Evolutionary conservation across 2,329 filamentous ascomycete species (phyloP), one percentile per base, ranked within the genome.

Genomic region (Botryotinia calthae): DNA sequence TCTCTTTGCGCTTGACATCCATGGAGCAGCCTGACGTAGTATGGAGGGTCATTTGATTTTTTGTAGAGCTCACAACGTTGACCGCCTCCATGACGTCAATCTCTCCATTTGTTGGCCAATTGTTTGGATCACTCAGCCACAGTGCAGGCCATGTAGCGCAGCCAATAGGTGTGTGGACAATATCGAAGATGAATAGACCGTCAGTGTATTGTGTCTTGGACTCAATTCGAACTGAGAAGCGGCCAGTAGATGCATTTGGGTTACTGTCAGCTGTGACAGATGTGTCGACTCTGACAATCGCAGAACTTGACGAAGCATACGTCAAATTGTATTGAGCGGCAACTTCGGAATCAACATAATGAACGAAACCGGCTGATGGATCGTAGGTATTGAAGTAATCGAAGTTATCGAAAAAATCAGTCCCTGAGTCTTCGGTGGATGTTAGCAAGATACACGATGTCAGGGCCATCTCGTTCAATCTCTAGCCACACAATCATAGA

Each of bases 71-170:
- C 12, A 78, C 67, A 78, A 80, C 37, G 72, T 87, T 86, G 73
- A 87, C 84, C 10, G 84, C 84, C 76, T 87, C 86, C 75, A 87
- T 84, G 65, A 87, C 84, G 77, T 87, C 86, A 62, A 87, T 85
- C 63, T 92, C 90, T 73, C 90, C 90, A 75, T 91, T 84, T 8
- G 79, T 76, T 5, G 90, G 90, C 90, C 90, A 81, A 81, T 89
- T 86, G 76, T 79, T 81, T 0, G 84, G 82, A 79, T 92, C 90
- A 0, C 85, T 84, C 10, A 92, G 83, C 90, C 90, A 92, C 18
- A 93, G 84, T 0, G 90, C 80, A 2, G 86, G 85, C 86, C 86
- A 87, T 44, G 82, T 84, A 64, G 84, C 86, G 73, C 86, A 87
- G 62, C 82, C 81, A 86, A 2, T 89, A 0, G 88, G 88, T 83